phyloP scores from a whole-genome alignment of 2,329 filamentous ascomycete species.

The Cladosporium cucumerinum region DNA sequence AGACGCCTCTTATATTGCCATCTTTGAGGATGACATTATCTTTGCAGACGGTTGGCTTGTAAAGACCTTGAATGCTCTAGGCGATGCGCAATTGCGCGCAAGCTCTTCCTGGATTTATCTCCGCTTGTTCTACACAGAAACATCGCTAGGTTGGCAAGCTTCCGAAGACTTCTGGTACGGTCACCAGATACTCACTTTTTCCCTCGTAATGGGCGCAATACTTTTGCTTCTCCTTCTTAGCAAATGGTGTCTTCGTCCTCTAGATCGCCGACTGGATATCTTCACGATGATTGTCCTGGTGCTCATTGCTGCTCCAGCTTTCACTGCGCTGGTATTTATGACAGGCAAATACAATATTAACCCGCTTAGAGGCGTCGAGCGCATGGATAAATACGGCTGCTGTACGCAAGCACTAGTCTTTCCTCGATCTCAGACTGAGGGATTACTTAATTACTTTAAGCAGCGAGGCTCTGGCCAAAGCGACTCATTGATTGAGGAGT shows the following conservation, averaged over 20 bases:
- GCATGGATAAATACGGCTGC: conserved; percentile 29
- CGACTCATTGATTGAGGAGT: conserved; percentile 23
- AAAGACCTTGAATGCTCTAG: neutral
- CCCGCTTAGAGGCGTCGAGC: conserved; percentile 17
- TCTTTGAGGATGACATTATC: neutral
- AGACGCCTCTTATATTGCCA: neutral
- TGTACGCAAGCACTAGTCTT: conserved; percentile 37
- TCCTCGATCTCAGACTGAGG: conserved; percentile 21
- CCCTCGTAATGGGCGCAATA: conserved; percentile 15
- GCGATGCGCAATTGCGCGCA: neutral
- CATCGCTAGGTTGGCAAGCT: conserved; percentile 19
- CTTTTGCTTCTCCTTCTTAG: conserved; percentile 9
- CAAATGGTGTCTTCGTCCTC: neutral
- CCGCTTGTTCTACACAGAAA: conserved; percentile 37
- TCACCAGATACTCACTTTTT: conserved; percentile 22
- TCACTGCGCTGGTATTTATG: conserved; percentile 21
- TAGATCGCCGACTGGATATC: conserved; percentile 13
- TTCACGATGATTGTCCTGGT: conserved; percentile 3
- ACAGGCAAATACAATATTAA: conserved; percentile 20
- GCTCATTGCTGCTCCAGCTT: conserved; percentile 18
- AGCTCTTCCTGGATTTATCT: conserved; percentile 31
- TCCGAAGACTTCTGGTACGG: conserved; percentile 13
- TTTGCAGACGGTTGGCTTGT: neutral
- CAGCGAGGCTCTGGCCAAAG: conserved; percentile 22
- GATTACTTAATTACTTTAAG: conserved; percentile 17